Base-by-base conservation (phyloP, 768 basidiomycete genomes). In the Trametes punicea region DNA sequence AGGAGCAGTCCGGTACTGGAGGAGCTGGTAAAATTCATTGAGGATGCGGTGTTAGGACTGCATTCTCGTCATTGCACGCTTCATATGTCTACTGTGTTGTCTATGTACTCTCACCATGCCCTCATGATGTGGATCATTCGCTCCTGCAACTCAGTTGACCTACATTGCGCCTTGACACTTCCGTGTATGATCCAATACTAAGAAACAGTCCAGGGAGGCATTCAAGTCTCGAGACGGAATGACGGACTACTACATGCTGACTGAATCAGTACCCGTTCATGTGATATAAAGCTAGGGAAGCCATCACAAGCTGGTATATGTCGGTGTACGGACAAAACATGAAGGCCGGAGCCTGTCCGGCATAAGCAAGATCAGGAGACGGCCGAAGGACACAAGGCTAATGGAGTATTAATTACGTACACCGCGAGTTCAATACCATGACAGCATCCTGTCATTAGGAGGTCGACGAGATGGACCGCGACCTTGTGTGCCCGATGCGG, bases 91-190 rank as follows among this genome's bases (percentile, higher is more conserved):
- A 54, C 52, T 54, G 52, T 54, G 44, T 46, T 54, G 52, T 54
- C 52, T 54, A 54, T 54, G 52, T 54, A 54, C 51, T 54, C 34
- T 54, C 52, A 54, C 42, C 52, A 54, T 54, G 52, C 52, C 52
- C 47, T 44, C 52, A 54, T 54, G 52, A 46, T 36, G 44, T 46
- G 52, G 52, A 54, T 46, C 52, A 46, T 39, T 54, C 34, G 18
- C 52, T 46, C 23, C 18, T 38, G 52, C 52, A 46, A 54, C 44
- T 45, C 52, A 46, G 52, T 29, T 11, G 30, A 33, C 4, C 34
- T 36, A n/a, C n/a, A n/a, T n/a, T n/a, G n/a, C n/a, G n/a, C n/a
- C n/a, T 38, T 38, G 36, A 15, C 16, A 9, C 42, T 26, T 27
- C 23, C 42, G 25, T 26, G 42, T 3, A 13, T 38, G 5, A 4